These are phyloP conservation scores for Entomortierella lignicola DNA, from an alignment of 192 early-diverging fungal genomes.

Conservation along the genomic window DNA sequence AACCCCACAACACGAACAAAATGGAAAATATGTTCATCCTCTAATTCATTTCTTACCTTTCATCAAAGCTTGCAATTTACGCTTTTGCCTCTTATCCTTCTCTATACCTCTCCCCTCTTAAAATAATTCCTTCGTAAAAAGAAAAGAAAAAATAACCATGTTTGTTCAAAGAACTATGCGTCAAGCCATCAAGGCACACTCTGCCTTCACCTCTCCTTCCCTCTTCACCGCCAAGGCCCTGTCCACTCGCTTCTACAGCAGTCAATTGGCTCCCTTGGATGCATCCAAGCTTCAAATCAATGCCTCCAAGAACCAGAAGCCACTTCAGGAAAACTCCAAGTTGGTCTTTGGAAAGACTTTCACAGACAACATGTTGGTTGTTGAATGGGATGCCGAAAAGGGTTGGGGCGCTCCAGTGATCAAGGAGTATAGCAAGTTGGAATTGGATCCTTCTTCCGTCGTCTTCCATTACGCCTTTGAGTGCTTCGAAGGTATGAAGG, in stretches of 20 bases:
- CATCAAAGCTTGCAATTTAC: background rate
- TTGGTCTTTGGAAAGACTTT: slow-evolving; percentile 92
- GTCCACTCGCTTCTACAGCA: slow-evolving; percentile 37
- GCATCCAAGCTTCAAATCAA: slow-evolving; percentile 52
- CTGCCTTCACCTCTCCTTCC: slow-evolving; percentile 15
- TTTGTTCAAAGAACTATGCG: slow-evolving; percentile 51
- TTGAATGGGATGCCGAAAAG: slow-evolving; percentile 80
- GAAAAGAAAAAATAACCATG: too few relatives aligned
- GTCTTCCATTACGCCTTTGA: slow-evolving; percentile 96
- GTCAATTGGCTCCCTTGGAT: slow-evolving; percentile 25
- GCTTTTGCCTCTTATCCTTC: slow-evolving; percentile 2
- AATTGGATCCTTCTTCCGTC: slow-evolving; percentile 83
- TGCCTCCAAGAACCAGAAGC: slow-evolving; percentile 58
- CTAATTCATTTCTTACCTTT: background rate
- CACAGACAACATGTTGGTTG: slow-evolving; percentile 94
- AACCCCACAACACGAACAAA: background rate
- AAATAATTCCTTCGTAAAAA: background rate
- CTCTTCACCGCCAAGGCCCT: slow-evolving; percentile 32
- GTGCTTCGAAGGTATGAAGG: slow-evolving; percentile 95
- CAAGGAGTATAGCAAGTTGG: slow-evolving; percentile 84
- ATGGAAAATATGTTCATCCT: background rate
- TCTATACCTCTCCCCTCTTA: slow-evolving; percentile 1
- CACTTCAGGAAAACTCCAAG: slow-evolving; percentile 69
- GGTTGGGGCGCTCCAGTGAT: slow-evolving; percentile 91
- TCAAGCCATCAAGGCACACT: slow-evolving; percentile 45